Conservation (phyloP, 2,329 filamentous ascomycete genomes). For the Aspergillus sergii region DNA sequence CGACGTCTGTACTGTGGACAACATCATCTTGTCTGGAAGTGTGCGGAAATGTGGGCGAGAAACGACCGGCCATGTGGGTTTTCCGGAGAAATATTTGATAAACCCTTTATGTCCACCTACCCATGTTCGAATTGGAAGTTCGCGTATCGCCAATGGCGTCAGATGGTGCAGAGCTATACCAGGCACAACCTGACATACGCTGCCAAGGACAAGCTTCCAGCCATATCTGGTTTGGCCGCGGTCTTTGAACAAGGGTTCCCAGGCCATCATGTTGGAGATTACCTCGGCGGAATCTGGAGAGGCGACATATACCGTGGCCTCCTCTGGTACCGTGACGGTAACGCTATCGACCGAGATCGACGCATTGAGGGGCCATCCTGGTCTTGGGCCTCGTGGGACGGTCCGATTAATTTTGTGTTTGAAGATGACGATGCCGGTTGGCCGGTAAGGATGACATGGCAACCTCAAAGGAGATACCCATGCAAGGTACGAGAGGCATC, state of each 20-base stretch:
- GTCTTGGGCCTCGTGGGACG: background rate
- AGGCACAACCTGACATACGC: background rate
- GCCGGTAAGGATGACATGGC: background rate
- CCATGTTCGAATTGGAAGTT: background rate
- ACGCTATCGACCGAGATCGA: background rate
- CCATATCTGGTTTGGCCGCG: background rate
- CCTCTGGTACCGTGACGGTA: background rate
- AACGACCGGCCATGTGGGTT: background rate
- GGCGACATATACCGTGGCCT: background rate
- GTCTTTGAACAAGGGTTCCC: background rate
- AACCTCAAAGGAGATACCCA: background rate
- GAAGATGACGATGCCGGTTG: background rate
- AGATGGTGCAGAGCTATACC: background rate
- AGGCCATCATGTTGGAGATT: background rate
- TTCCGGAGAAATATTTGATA: background rate
- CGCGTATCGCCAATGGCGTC: background rate
- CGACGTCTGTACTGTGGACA: background rate
- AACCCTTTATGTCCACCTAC: background rate
- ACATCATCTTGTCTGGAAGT: background rate
- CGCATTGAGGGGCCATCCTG: background rate
- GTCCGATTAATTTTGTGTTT: background rate
- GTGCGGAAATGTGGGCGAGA: background rate
- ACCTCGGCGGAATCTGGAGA: background rate
- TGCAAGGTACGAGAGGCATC: background rate
- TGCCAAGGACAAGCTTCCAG: background rate